Evolutionary conservation across 345 rosid genomes (phyloP).

Genomic region (Melaleuca quinquenervia): DNA sequence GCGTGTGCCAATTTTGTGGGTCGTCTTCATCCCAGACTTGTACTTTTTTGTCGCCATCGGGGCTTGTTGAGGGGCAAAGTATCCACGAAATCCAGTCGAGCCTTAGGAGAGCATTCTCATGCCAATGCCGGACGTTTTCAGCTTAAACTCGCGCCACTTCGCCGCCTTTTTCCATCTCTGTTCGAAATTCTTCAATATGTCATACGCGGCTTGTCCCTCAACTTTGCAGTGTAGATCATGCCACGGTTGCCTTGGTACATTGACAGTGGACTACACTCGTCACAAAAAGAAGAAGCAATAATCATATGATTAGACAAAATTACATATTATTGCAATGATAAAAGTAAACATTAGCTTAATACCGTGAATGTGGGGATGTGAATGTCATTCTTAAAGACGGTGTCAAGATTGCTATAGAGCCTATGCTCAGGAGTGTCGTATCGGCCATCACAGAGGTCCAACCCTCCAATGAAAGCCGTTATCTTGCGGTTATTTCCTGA

Average conservation of each 20-base stretch:
- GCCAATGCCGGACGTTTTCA: conserved; percentile 38
- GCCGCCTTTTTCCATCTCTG: conserved; percentile 52
- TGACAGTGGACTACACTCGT: conserved; percentile 16
- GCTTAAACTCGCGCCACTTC: conserved; percentile 40
- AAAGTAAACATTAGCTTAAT: background rate
- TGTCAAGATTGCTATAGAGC: conserved; percentile 36
- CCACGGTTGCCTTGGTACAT: conserved; percentile 63
- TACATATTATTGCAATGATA: background rate
- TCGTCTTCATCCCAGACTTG: background rate
- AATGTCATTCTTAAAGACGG: conserved; percentile 37
- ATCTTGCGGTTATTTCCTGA: conserved; percentile 42
- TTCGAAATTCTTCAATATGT: conserved; percentile 47
- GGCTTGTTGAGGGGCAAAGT: conserved; percentile 27
- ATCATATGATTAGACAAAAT: background rate
- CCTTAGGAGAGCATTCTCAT: conserved; percentile 41
- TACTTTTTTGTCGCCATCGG: conserved; percentile 22
- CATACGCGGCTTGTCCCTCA: conserved; percentile 71
- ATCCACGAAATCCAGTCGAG: conserved; percentile 51
- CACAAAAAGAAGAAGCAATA: background rate
- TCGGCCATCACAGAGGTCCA: conserved; percentile 64
- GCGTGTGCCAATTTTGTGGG: conserved; percentile 38
- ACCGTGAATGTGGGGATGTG: conserved; percentile 59
- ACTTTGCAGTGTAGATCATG: conserved; percentile 64
- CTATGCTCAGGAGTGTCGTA: conserved; percentile 67
- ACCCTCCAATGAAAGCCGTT: conserved; percentile 55